Evolutionary conservation across 306 rosid genomes (phyloP), one percentile per base, ranked within the genome.

Genomic region (Ormosia emarginata): DNA sequence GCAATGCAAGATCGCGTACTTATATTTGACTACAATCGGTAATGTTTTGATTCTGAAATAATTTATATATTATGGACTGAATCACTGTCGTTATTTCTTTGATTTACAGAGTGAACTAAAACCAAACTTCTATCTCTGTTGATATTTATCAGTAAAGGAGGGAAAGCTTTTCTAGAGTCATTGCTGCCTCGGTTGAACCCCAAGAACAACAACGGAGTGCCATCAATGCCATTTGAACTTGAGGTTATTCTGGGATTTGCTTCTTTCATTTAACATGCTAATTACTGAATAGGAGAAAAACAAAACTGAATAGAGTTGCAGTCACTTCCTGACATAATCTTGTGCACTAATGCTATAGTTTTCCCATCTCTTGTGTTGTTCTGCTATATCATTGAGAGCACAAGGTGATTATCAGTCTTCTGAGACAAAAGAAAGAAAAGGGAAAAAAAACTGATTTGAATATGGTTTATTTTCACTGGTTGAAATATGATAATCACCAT

Each of bases 1-100:
- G 99, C 98, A n/a, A 96, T 92, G 98, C 82, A 68, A 78, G 99
- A 96, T 67, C 79, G 85, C 49, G 99, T 92, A 63, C 92, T 93
- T 70, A 88, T 96, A 85, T 96, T 96, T 86, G 97, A 94, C 84
- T 83, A 89, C 63, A 92, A 91, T 81, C 67, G 97, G 99, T 93
- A 89, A 82, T 87, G 33, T 77, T 81, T 81, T 34, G 49, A 79
- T 73, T 70, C 76, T 69, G 47, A 71, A 83, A 67, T 74, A 40
- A 32, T 78, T 63, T 79, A 12, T 67, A 39, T 59, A 40, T 44
- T 50, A 61, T 77, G 52, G 71, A 68, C 67, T 81, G 72, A 82
- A 59, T 62, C 56, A 15, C 30, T 39, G 10, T 58, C 8, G 0
- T 4, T 32, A 57, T 79, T 83, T 50, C 70, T 81, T 40, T 71